A percentile compares a stretch with the other conserved stretches of the same genome.
These are phyloP conservation scores for Penicillium riverlandense DNA, from an alignment of 495 filamentous ascomycete species.

Conservation along the genomic window DNA sequence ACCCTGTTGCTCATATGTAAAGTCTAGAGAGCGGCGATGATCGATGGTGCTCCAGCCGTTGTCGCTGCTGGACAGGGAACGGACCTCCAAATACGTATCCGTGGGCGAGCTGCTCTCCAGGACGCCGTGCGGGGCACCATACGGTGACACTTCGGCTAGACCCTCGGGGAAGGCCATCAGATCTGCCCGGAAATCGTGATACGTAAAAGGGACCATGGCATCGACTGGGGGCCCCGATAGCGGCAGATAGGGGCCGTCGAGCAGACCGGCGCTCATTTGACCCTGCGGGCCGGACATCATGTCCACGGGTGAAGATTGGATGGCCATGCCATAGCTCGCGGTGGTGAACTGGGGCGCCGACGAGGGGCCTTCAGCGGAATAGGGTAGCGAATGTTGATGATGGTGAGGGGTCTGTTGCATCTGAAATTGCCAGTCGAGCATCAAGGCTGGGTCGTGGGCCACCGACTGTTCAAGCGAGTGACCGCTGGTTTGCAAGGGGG, in stretches of 20 bases:
- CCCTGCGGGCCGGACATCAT: slow-evolving; percentile 62
- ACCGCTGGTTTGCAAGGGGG: slow-evolving; percentile 42
- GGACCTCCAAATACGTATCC: slow-evolving; percentile 73
- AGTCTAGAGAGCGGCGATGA: slow-evolving; percentile 46
- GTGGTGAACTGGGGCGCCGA: slow-evolving; percentile 44
- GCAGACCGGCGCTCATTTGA: slow-evolving; percentile 53
- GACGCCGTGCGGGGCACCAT: slow-evolving; percentile 35
- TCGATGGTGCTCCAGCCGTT: slow-evolving; percentile 78
- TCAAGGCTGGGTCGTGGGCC: slow-evolving; percentile 37
- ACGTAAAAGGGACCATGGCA: slow-evolving; percentile 56
- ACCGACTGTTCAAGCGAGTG: slow-evolving; percentile 39
- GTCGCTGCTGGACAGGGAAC: slow-evolving; percentile 77
- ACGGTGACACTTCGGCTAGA: slow-evolving; percentile 42
- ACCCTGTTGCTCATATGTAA: slow-evolving; percentile 42
- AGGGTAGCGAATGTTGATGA: slow-evolving; percentile 21
- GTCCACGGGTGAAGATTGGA: slow-evolving; percentile 59
- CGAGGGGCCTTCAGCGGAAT: slow-evolving; percentile 37
- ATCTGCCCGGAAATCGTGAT: slow-evolving; percentile 65
- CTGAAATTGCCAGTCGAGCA: slow-evolving; percentile 48
- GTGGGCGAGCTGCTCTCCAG: slow-evolving; percentile 76
- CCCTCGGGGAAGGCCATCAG: slow-evolving; percentile 48
- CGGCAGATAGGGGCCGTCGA: slow-evolving; percentile 62
- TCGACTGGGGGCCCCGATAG: slow-evolving; percentile 54
- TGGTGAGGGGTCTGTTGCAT: slow-evolving; percentile 32
- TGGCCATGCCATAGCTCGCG: slow-evolving; percentile 39